A percentile compares a stretch with the other conserved stretches of the same genome.
These are phyloP conservation scores for Gnetum montanum DNA, from an alignment of 75 land plant genomes.

Conservation along the genomic window DNA sequence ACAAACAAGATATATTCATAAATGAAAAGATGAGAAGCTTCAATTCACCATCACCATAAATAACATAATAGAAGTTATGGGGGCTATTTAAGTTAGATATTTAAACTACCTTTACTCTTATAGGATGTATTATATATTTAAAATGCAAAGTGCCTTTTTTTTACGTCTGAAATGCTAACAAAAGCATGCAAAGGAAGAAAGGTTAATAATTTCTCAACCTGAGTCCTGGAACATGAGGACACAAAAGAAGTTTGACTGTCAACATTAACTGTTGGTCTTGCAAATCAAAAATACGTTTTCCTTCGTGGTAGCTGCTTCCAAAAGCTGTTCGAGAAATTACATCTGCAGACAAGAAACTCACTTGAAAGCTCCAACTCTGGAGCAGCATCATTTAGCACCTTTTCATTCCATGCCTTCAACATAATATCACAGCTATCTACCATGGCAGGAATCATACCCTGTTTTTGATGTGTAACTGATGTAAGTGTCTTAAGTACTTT, in stretches of 20 bases:
- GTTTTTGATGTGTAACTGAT: too few species aligned
- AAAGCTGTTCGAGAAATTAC: conserved; percentile 48
- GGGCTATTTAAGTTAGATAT: neutral
- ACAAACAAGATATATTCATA: conserved; percentile 17
- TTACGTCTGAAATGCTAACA: neutral
- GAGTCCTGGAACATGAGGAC: conserved; percentile 29
- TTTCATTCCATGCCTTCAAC: conserved; percentile 17
- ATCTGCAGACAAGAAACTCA: conserved; percentile 41
- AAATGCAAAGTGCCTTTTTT: neutral
- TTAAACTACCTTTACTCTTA: neutral
- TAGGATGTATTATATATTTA: neutral
- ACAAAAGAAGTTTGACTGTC: conserved; percentile 3
- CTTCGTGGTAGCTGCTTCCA: conserved; percentile 46
- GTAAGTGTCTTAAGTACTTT: too few species aligned
- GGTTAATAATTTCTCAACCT: conserved; percentile 28
- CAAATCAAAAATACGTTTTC: conserved; percentile 27
- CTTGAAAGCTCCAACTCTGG: conserved; percentile 27
- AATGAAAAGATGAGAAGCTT: neutral
- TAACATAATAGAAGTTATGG: neutral
- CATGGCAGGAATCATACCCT: conserved; percentile 25
- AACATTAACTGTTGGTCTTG: conserved; percentile 16
- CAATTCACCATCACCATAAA: neutral
- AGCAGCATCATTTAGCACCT: neutral
- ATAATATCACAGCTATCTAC: conserved; percentile 8
- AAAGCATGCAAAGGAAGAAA: too few species aligned